Percentiles rank a stretch among this genome's conserved stretches.
Evolutionary conservation across 306 rosid species (phyloP).

Genomic region (Lathyrus tuberosus): DNA sequence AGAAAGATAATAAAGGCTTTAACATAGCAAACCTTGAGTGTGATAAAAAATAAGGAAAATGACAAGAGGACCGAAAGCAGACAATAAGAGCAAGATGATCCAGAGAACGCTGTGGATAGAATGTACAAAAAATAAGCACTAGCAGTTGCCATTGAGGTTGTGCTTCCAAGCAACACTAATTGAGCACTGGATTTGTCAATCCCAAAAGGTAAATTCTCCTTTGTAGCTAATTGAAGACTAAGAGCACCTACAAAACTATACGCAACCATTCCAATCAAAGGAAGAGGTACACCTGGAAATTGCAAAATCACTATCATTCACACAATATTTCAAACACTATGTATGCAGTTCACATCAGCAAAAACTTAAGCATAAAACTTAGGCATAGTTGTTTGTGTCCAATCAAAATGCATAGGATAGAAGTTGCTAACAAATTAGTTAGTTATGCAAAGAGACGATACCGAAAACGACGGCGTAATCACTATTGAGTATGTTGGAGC

Average conservation of each 20-base stretch:
- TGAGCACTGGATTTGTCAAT: conserved; percentile 56
- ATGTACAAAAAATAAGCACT: conserved; percentile 81
- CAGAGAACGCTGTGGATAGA: conserved; percentile 62
- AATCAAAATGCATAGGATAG: background rate
- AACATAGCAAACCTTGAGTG: conserved; percentile 53
- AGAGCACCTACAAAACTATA: conserved; percentile 69
- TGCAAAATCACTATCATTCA: conserved; percentile 47
- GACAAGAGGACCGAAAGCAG: conserved; percentile 75
- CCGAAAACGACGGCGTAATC: conserved; percentile 82
- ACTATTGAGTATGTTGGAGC: conserved; percentile 73
- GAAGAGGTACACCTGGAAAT: conserved; percentile 81
- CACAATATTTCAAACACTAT: conserved; percentile 47
- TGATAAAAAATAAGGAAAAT: conserved; percentile 63
- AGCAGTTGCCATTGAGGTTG: conserved; percentile 88
- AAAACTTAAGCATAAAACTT: background rate
- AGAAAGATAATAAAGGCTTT: background rate
- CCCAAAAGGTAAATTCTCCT: conserved; percentile 61
- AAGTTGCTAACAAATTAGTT: background rate
- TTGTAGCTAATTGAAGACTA: conserved; percentile 56
- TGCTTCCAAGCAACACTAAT: conserved; percentile 58
- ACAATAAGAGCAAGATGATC: conserved; percentile 74
- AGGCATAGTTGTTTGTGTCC: background rate
- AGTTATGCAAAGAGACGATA: conserved; percentile 27
- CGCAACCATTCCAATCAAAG: conserved; percentile 75
- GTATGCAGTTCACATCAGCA: background rate